Evolutionary conservation across 139 green algal genomes (phyloP).

Genomic region (Trebouxia sp.): DNA sequence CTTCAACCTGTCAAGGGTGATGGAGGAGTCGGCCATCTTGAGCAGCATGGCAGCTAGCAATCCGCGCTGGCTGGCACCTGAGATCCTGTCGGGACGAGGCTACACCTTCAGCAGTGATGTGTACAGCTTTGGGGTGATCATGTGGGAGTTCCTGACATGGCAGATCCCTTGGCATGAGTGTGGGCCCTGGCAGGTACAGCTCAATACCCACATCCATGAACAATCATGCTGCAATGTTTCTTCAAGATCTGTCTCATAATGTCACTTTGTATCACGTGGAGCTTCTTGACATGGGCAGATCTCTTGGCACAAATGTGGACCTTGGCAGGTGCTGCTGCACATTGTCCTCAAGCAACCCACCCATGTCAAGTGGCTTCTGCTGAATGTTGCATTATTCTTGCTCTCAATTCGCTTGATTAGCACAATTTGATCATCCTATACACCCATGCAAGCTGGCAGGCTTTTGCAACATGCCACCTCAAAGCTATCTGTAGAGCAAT

Average conservation of each 20-base stretch:
- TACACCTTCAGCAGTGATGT: constrained; percentile 57
- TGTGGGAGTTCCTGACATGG: constrained; percentile 84
- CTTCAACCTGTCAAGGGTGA: constrained; percentile 65
- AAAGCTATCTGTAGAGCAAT: too few relatives aligned
- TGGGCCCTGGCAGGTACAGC: constrained; percentile 62
- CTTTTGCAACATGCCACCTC: too few relatives aligned
- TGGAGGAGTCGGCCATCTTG: constrained; percentile 55
- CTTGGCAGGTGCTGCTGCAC: neutral
- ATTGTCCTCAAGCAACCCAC: neutral
- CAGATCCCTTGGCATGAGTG: constrained; percentile 72
- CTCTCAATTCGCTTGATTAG: too few relatives aligned
- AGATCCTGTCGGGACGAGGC: constrained; percentile 55
- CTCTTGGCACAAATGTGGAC: neutral
- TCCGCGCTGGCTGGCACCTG: constrained; percentile 64
- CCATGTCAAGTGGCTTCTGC: neutral
- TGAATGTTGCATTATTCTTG: too few relatives aligned
- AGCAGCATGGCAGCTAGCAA: constrained; percentile 61
- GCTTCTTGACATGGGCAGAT: neutral
- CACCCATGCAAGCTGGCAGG: too few relatives aligned
- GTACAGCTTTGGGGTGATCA: constrained; percentile 63
- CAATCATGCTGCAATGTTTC: neutral
- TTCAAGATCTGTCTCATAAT: neutral
- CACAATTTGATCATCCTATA: too few relatives aligned
- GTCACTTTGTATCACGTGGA: neutral
- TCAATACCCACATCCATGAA: neutral